A percentile compares a stretch with the other conserved stretches of the same genome.
Conservation (phyloP, 495 filamentous ascomycete genomes). For the Daldinia concentrica region DNA sequence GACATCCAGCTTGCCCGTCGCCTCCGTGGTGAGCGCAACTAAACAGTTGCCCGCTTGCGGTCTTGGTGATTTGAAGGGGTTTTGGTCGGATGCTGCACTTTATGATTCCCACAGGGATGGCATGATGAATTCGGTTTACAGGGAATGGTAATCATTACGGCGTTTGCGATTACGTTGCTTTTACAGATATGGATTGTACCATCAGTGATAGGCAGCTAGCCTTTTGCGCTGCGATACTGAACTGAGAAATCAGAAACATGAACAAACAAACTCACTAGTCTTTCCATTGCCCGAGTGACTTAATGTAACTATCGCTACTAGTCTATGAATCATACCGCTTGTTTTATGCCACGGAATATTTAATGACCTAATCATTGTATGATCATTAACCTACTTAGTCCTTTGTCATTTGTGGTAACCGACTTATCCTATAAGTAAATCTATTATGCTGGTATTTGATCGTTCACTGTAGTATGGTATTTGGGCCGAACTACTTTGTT, state of each 20-base stretch:
- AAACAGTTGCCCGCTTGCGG: conserved; percentile 32
- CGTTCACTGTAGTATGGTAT: too few species aligned
- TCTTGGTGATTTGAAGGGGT: conserved; percentile 38
- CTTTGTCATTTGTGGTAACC: too few species aligned
- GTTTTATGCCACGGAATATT: background rate
- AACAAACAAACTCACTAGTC: conserved; percentile 18
- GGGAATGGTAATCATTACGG: conserved; percentile 51
- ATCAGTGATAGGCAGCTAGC: conserved; percentile 41
- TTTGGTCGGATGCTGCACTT: conserved; percentile 34
- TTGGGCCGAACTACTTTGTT: too few species aligned
- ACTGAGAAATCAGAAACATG: conserved; percentile 28
- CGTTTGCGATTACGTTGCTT: conserved; percentile 53
- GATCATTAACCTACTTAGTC: too few species aligned
- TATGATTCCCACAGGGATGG: conserved; percentile 48
- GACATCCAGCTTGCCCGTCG: conserved; percentile 97
- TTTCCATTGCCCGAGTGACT: conserved; percentile 8
- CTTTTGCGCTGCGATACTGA: conserved; percentile 34
- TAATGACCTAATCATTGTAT: too few species aligned
- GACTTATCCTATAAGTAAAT: too few species aligned
- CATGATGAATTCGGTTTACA: conserved; percentile 49
- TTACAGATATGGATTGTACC: conserved; percentile 44
- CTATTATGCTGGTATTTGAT: too few species aligned
- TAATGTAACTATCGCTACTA: background rate
- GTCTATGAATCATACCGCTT: background rate
- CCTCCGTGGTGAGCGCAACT: conserved; percentile 92